phyloP scores from a whole-genome alignment of 345 rosid genomes.

The Cardamine occulta region DNA sequence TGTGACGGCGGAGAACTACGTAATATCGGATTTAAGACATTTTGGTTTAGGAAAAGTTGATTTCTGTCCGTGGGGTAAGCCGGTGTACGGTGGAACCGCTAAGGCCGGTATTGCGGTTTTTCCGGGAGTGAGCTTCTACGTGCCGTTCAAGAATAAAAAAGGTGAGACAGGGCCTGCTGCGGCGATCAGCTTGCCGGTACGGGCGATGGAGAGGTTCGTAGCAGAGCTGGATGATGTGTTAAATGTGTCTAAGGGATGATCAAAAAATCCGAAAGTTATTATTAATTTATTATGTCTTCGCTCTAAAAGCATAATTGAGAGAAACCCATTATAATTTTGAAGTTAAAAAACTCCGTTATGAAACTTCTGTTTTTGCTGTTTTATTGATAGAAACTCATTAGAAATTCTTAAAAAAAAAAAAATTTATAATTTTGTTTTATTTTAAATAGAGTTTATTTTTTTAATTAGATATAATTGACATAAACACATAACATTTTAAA shows the following conservation, averaged over 20 bases:
- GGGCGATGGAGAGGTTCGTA: constrained; percentile 46
- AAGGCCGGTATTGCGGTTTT: constrained; percentile 49
- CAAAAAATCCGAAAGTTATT: neutral
- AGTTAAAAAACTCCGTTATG: too few relatives aligned
- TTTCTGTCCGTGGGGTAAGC: constrained; percentile 65
- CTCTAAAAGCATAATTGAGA: too few relatives aligned
- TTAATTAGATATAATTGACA: too few relatives aligned
- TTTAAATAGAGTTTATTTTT: too few relatives aligned
- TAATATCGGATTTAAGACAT: constrained; percentile 56
- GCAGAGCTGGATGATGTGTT: constrained; percentile 15
- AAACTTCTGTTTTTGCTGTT: too few relatives aligned
- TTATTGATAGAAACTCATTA: too few relatives aligned
- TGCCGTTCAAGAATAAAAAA: constrained; percentile 46
- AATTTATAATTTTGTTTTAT: too few relatives aligned
- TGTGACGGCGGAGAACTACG: constrained; percentile 41
- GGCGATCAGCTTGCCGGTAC: constrained; percentile 35
- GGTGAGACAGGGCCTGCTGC: constrained; percentile 47
- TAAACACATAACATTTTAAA: too few relatives aligned
- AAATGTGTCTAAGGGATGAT: neutral
- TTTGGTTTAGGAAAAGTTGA: constrained; percentile 50
- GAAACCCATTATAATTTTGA: too few relatives aligned
- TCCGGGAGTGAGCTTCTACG: constrained; percentile 51
- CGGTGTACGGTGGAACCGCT: constrained; percentile 57
- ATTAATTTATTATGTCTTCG: neutral
- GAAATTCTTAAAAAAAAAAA: too few relatives aligned